Base-by-base conservation (phyloP, 495 filamentous ascomycete genomes). In the Clohesyomyces aquaticus region DNA sequence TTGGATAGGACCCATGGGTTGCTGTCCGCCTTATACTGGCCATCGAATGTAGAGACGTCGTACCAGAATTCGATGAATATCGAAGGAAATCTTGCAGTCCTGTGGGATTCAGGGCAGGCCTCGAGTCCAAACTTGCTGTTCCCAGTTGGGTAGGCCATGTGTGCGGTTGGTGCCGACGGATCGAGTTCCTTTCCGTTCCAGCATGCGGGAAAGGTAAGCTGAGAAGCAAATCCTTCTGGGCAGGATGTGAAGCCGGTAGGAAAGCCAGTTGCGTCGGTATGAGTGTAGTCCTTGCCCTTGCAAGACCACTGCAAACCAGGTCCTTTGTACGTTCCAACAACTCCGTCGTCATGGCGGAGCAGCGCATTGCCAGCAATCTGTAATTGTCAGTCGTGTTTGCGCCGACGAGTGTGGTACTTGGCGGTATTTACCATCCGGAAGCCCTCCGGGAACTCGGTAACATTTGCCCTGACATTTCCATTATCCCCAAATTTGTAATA, bases 11-110 rank as follows among this genome's bases (percentile, higher is more conserved):
- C 61, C 66, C 66, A 69, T 0, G 66, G 66, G 14, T 45, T 38
- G 23, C 46, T 26, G 52, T 65, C 56, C 18, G 61, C 57, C n/a
- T 52, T 54, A 45, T 69, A 69, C 19, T 62, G 56, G 19, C 53
- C 57, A 19, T 69, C 66, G 38, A 69, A 69, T 14, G 61, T 35
- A 10, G 56, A 57, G 23, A 69, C 58, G 46, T 69, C 66, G 25
- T 65, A 69, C 66, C 66, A 69, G 57, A 69, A 69, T 52, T 69
- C 66, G 45, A 69, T 69, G 62, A 69, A 69, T 46, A 69, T 69
- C 23, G 56, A 52, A 27, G 66, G 66, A 57, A 69, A 69, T 3
- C 62, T 29, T 26, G 66, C 62, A 10, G 25, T 23, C 38, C 55
- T 59, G 58, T 57, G 58, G 2, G 50, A 48, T 0, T 43, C 26